Conservation (phyloP, 345 rosid genomes). For the Microcos paniculata region DNA sequence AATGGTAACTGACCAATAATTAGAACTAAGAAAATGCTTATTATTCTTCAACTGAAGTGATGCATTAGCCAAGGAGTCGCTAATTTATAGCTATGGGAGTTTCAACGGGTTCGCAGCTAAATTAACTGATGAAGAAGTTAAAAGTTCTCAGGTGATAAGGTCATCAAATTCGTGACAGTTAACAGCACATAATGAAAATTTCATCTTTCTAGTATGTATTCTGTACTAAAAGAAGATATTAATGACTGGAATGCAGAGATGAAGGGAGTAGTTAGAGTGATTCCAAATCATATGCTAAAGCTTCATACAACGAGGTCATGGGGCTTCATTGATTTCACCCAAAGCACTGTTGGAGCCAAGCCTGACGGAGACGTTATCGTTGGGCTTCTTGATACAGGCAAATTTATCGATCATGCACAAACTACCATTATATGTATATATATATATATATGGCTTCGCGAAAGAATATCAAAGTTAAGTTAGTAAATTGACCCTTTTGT, state of each 20-base stretch:
- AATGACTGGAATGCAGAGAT: conserved; percentile 12
- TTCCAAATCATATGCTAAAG: conserved; percentile 28
- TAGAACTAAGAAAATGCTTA: neutral
- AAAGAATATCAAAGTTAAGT: neutral
- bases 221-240: too few relatives aligned
- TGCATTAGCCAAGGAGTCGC: conserved; percentile 30
- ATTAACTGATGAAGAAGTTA: conserved; percentile 36
- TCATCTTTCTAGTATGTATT: neutral
- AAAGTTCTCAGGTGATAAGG: conserved; percentile 30
- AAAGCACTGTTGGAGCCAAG: neutral
- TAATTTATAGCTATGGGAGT: conserved; percentile 38
- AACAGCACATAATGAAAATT: neutral
- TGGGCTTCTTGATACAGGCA: conserved; percentile 31
- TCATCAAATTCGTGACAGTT: neutral
- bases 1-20: neutral
- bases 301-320: conserved; percentile 36
- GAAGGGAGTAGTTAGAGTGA: conserved; percentile 34
- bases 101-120: conserved; percentile 49
- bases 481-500: neutral
- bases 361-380: conserved; percentile 20
- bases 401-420: neutral
- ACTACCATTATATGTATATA: too few relatives aligned
- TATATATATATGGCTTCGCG: neutral
- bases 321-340: conserved; percentile 30
- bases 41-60: conserved; percentile 22